phyloP scores from a whole-genome alignment of 805 yeast species.

The Saccharomyces mikatae region DNA sequence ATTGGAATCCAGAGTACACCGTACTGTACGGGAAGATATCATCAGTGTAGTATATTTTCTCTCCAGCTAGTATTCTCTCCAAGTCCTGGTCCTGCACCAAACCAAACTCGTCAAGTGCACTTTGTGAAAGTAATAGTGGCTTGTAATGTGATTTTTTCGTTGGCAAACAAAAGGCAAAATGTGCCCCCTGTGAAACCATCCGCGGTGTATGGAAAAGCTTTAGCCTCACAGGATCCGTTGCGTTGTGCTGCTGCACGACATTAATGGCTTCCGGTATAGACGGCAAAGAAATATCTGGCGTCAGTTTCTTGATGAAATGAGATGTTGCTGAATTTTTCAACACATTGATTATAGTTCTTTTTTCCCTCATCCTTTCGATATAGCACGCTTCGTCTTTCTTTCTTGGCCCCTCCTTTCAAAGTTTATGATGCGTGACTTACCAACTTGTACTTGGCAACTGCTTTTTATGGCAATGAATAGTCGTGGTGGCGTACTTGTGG shows the following conservation, averaged over 20 bases:
- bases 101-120: conserved; percentile 57
- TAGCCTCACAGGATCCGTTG: conserved; percentile 13
- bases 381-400: neutral
- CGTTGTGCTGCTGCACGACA: conserved; percentile 13
- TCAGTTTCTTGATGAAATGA: conserved; percentile 16
- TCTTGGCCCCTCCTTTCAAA: neutral
- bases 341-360: conserved; percentile 16
- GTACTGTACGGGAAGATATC: conserved; percentile 73
- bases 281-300: conserved; percentile 29
- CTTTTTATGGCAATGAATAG: neutral
- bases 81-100: conserved; percentile 42
- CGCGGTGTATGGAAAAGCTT: conserved; percentile 44
- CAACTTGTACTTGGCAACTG: neutral
- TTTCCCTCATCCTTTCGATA: conserved; percentile 14
- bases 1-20: conserved; percentile 93
- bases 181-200: conserved; percentile 44
- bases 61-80: conserved; percentile 55
- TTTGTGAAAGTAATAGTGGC: conserved; percentile 49
- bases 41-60: conserved; percentile 33
- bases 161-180: conserved; percentile 69
- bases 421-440: neutral
- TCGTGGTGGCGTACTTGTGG: neutral
- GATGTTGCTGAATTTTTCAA: conserved; percentile 21
- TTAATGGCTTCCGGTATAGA: conserved; percentile 24
- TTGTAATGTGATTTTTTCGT: conserved; percentile 45